Conservation (phyloP, 495 filamentous ascomycete genomes). For the Stereocaulon alpinum region DNA sequence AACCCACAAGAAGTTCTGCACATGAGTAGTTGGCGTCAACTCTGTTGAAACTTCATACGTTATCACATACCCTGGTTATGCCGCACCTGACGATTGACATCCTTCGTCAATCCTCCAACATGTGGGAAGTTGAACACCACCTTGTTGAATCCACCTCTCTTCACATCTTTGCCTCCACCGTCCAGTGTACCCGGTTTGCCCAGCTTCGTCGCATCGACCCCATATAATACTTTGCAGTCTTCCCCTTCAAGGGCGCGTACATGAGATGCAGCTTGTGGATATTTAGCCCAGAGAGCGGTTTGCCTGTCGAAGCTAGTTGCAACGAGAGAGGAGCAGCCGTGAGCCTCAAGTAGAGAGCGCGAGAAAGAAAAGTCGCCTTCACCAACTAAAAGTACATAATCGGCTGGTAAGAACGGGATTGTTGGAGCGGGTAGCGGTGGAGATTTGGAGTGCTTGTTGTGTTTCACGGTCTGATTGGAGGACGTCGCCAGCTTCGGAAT, state of each 20-base stretch:
- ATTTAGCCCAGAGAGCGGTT: conserved; percentile 52
- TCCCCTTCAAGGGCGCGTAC: conserved; percentile 40
- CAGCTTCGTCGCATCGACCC: conserved; percentile 65
- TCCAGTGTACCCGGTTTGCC: conserved; percentile 31
- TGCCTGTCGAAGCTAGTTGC: conserved; percentile 53
- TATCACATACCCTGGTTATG: conserved; percentile 59
- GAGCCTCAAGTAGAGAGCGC: conserved; percentile 57
- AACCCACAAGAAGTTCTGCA: conserved; percentile 64
- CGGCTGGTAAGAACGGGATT: conserved; percentile 62
- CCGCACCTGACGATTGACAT: conserved; percentile 89
- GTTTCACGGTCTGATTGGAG: background rate
- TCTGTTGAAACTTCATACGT: background rate
- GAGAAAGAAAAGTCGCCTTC: conserved; percentile 93
- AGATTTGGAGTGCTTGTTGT: conserved; percentile 1
- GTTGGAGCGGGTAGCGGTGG: conserved; percentile 30
- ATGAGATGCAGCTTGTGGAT: conserved; percentile 60
- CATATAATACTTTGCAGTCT: conserved; percentile 49
- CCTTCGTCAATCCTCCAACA: conserved; percentile 79
- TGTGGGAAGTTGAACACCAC: conserved; percentile 97
- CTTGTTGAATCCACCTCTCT: conserved; percentile 50
- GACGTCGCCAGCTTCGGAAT: background rate
- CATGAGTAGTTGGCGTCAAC: background rate
- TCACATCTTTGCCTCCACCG: conserved; percentile 33
- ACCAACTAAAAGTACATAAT: conserved; percentile 74
- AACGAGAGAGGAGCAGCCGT: conserved; percentile 55